Evolutionary conservation across 2,329 filamentous ascomycete species (phyloP).

Genomic region (Aspergillus flavus): DNA sequence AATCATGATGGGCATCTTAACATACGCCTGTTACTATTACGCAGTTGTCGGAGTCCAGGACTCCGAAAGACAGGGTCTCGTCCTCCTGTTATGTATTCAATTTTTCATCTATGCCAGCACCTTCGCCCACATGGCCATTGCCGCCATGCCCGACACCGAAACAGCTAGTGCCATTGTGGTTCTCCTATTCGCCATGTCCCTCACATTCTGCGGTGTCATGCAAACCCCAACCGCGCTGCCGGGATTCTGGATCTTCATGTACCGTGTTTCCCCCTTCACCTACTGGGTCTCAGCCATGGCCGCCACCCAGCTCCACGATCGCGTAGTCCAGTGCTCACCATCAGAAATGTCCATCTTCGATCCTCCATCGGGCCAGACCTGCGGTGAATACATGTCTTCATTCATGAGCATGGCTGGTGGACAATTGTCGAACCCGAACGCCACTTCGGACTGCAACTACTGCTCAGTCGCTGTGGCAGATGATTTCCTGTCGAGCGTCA

Average conservation of each 20-base stretch:
- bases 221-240: constrained; percentile 64
- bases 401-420: constrained; percentile 58
- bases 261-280: constrained; percentile 61
- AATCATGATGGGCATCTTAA: constrained; percentile 68
- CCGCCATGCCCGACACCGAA: constrained; percentile 73
- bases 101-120: constrained; percentile 82
- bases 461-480: constrained; percentile 39
- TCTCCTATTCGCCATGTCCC: constrained; percentile 78
- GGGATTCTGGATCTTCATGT: constrained; percentile 68
- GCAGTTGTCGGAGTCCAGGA: constrained; percentile 66
- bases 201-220: constrained; percentile 74
- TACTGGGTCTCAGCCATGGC: constrained; percentile 64
- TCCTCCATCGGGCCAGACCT: constrained; percentile 61
- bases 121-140: constrained; percentile 78
- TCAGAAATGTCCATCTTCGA: constrained; percentile 70
- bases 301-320: constrained; percentile 69
- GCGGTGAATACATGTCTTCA: constrained; percentile 58
- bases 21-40: constrained; percentile 85
- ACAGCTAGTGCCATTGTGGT: constrained; percentile 75
- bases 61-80: constrained; percentile 69
- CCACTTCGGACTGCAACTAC: constrained; percentile 57
- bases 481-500: constrained; percentile 45
- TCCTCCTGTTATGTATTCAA: constrained; percentile 73
- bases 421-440: constrained; percentile 53
- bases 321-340: constrained; percentile 63